Conservation (phyloP, 305 asterid species). For the Fraxinus angustifolia region DNA sequence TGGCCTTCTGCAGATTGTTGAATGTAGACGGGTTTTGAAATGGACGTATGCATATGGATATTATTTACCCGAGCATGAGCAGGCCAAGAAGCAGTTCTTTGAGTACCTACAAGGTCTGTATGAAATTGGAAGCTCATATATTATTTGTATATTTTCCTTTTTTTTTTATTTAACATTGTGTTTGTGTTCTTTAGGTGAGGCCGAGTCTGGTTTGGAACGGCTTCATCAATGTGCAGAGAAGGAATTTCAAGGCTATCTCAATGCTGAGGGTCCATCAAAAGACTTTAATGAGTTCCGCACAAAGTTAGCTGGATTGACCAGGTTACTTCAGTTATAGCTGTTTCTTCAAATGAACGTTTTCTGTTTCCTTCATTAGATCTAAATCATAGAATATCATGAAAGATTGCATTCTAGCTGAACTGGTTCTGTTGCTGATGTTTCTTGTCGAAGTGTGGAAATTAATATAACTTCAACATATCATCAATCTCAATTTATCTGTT, state of each 20-base stretch:
- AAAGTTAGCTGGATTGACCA: conserved; percentile 88
- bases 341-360: background rate
- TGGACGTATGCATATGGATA: conserved; percentile 96
- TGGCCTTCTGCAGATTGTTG: conserved; percentile 64
- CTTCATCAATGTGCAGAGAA: conserved; percentile 96
- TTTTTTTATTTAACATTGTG: conserved; percentile 17
- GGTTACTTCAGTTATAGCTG: conserved; percentile 37
- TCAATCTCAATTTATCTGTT: background rate
- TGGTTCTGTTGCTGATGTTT: background rate
- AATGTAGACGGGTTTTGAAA: conserved; percentile 84
- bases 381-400: background rate
- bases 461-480: background rate
- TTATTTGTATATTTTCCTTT: conserved; percentile 2
- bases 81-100: conserved; percentile 75
- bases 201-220: conserved; percentile 90
- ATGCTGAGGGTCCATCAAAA: conserved; percentile 62
- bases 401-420: background rate
- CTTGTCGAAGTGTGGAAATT: background rate
- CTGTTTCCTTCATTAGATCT: background rate
- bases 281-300: conserved; percentile 85
- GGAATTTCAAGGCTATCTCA: conserved; percentile 68
- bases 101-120: conserved; percentile 80
- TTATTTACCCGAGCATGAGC: conserved; percentile 75
- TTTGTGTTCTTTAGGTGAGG: conserved; percentile 60
- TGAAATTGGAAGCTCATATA: conserved; percentile 14